These are phyloP conservation scores for Paraphaeosphaeria minitans DNA, from an alignment of 2,329 filamentous ascomycete species.

Conservation along the genomic window DNA sequence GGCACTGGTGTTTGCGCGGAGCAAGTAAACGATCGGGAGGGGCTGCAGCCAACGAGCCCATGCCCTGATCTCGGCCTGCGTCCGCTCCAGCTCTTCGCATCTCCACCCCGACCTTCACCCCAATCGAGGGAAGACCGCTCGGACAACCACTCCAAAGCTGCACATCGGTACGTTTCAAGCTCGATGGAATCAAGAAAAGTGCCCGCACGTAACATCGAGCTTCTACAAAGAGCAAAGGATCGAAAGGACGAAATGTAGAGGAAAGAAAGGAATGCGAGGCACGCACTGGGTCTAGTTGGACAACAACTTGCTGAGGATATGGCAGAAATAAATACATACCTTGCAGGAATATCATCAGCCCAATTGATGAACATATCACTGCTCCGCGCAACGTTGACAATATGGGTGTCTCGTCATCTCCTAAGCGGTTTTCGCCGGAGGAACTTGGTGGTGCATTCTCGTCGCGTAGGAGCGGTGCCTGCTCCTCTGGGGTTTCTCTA, in stretches of 20 bases:
- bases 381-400: slow-evolving; percentile 37
- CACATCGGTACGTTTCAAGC: neutral
- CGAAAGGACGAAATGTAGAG: neutral
- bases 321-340: slow-evolving; percentile 45
- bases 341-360: slow-evolving; percentile 65
- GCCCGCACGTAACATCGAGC: neutral
- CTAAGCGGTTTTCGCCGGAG: slow-evolving; percentile 18
- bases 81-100: neutral
- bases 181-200: neutral
- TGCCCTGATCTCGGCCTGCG: too few species aligned
- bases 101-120: neutral
- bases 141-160: neutral
- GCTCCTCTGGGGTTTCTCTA: slow-evolving; percentile 26
- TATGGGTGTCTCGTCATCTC: slow-evolving; percentile 23
- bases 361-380: slow-evolving; percentile 59
- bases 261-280: neutral
- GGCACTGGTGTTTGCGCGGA: neutral
- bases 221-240: neutral
- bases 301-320: too few species aligned
- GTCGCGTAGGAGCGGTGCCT: slow-evolving; percentile 33
- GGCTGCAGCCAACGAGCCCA: neutral
- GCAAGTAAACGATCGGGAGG: neutral
- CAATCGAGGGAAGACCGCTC: neutral
- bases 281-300: neutral
- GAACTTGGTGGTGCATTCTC: slow-evolving; percentile 22